Evolutionary conservation across 495 filamentous ascomycete genomes (phyloP).

Genomic region (Cetradonia linearis): DNA sequence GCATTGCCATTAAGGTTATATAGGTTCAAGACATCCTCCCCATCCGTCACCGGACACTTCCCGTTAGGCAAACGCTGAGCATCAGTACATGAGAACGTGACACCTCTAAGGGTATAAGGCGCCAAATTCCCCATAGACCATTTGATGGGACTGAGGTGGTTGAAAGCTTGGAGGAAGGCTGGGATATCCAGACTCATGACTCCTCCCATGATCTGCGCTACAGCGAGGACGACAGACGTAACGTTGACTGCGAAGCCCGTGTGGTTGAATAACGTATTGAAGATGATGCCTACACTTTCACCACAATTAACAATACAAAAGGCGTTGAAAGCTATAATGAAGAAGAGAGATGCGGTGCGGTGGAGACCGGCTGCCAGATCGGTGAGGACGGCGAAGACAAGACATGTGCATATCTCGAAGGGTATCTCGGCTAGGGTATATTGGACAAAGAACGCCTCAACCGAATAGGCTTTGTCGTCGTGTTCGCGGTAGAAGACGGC

Average conservation of each 20-base stretch:
- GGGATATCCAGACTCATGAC: constrained; percentile 59
- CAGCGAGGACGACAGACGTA: constrained; percentile 50
- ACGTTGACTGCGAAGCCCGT: constrained; percentile 66
- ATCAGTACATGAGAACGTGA: constrained; percentile 48
- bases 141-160: constrained; percentile 60
- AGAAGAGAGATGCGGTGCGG: constrained; percentile 50
- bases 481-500: constrained; percentile 21
- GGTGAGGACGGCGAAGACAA: constrained; percentile 53
- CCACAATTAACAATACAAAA: constrained; percentile 65
- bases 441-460: constrained; percentile 55
- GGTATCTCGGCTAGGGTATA: constrained; percentile 60
- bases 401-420: constrained; percentile 51
- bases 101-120: constrained; percentile 44
- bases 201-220: constrained; percentile 58
- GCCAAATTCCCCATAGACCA: constrained; percentile 55
- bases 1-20: constrained; percentile 52
- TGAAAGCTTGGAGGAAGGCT: constrained; percentile 52
- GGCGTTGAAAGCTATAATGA: constrained; percentile 53
- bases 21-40: constrained; percentile 50
- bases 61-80: constrained; percentile 45
- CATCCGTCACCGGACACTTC: constrained; percentile 48
- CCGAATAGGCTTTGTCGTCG: constrained; percentile 55
- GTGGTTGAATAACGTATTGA: constrained; percentile 64
- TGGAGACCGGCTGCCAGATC: constrained; percentile 53
- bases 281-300: constrained; percentile 68